Conservation (phyloP, 2,329 filamentous ascomycete species). For the Trichothecium sympodiale region DNA sequence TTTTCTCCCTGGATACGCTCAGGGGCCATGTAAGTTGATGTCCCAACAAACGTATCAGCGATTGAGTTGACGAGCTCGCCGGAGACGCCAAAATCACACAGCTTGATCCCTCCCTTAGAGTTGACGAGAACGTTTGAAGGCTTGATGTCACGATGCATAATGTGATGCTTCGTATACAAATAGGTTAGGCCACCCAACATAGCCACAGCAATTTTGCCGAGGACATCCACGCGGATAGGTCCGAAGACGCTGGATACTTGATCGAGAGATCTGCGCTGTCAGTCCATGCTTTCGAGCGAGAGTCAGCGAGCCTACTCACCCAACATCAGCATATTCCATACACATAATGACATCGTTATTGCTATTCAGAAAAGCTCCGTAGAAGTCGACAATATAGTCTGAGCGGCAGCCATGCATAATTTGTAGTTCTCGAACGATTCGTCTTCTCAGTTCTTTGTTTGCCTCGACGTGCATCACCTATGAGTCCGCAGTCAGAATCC, state of each 20-base stretch:
- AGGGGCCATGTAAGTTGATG: conserved; percentile 98
- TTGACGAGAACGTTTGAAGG: conserved; percentile 96
- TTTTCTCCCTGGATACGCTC: conserved; percentile 95
- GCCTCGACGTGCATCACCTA: conserved; percentile 97
- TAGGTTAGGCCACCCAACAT: conserved; percentile 90
- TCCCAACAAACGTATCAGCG: conserved; percentile 95
- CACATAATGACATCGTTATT: conserved; percentile 98
- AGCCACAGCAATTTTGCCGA: conserved; percentile 95
- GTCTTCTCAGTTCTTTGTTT: conserved; percentile 92
- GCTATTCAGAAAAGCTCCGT: conserved; percentile 92
- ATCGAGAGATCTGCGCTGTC: conserved; percentile 63
- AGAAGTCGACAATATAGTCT: conserved; percentile 94
- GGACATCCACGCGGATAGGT: conserved; percentile 86
- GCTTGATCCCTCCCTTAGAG: conserved; percentile 86
- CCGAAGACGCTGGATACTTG: conserved; percentile 91
- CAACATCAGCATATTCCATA: conserved; percentile 99
- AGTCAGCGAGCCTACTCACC: conserved; percentile 47
- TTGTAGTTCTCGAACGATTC: conserved; percentile 92
- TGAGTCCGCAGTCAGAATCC: conserved; percentile 8
- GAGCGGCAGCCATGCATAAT: conserved; percentile 98
- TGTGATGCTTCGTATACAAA: conserved; percentile 88
- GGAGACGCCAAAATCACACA: conserved; percentile 98
- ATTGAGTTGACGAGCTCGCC: conserved; percentile 96
- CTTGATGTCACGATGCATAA: conserved; percentile 99
- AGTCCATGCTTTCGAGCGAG: not conserved